phyloP scores from a whole-genome alignment of 805 yeast genomes.

The Saccharomyces paradoxus region DNA sequence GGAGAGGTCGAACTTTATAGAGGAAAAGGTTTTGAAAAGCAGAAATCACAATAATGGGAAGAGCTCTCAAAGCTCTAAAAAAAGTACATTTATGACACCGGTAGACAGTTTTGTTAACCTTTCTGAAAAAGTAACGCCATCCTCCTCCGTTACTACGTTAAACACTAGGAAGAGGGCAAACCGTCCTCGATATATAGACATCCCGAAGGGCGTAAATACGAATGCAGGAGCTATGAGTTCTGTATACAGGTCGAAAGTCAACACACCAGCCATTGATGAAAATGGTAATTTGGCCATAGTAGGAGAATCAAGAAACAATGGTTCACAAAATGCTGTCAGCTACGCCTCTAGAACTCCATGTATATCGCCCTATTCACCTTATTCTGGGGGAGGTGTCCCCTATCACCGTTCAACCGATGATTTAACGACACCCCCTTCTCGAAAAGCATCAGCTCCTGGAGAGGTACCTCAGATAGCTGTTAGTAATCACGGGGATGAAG shows the following conservation, averaged over 20 bases:
- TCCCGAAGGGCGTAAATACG: constrained; percentile 11
- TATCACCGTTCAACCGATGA: background rate
- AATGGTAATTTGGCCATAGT: constrained; percentile 31
- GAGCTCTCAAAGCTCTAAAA: background rate
- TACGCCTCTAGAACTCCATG: constrained; percentile 7
- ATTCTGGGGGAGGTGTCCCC: background rate
- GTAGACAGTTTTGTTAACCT: background rate
- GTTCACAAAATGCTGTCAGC: constrained; percentile 3
- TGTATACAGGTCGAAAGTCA: constrained; percentile 17
- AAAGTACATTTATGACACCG: background rate
- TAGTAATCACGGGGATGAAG: background rate
- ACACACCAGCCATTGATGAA: constrained; percentile 34
- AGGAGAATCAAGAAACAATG: constrained; percentile 17
- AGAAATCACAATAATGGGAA: constrained; percentile 1
- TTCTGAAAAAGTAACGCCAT: background rate
- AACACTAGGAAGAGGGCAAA: constrained; percentile 7
- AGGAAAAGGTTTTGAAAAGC: constrained; percentile 25
- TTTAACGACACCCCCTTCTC: background rate
- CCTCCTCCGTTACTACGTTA: background rate
- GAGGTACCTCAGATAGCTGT: background rate
- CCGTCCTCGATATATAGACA: constrained; percentile 23
- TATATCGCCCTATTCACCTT: background rate
- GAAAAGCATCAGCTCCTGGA: background rate
- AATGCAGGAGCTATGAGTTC: background rate
- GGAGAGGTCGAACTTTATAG: constrained; percentile 43